Evolutionary conservation across 805 yeast species (phyloP), one percentile per base, ranked within the genome.

Genomic region (Gaillardinia entomophila): DNA sequence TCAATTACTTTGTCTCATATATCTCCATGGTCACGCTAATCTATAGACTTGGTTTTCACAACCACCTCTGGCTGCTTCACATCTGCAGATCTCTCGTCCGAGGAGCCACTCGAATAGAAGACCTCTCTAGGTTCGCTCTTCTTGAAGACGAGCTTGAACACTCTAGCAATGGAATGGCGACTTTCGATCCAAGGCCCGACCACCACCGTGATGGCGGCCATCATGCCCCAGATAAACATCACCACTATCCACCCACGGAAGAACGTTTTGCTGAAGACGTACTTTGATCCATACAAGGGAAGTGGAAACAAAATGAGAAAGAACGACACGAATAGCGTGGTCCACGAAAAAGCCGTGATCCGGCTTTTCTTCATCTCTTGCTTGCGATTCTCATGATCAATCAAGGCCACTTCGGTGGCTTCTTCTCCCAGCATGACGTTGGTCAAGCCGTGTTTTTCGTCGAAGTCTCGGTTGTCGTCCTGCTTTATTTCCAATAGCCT

Each of bases 161-260:
- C 8, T 6, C 22, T 19, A 10, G 10, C 22, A 19, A 19, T 19
- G 22, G 22, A 6, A 6, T 19, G 22, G 8, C 50, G 37, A 26
- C 49, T 43, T 24, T 45, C 53, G 43, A 45, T 40, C 25, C 41
- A 25, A 11, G 47, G 46, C 3, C 48, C 46, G 12, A 46, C 27
- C 12, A 48, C 36, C 25, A 51, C 51, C 3, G 37, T 32, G 14
- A 38, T 37, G 3, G 54, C 48, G 3, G 56, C 50, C 31, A 40
- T 29, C 31, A 49, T 48, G 3, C 49, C 42, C 56, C 56, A 52
- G 28, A 52, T 40, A 28, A 52, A 49, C 34, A 48, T 38, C 23
- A 52, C 57, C 13, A 39, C 49, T 18, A 48, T 40, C 51, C 54
- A 52, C 17, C 55, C 56, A 5, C 48, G 42, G 36, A 52, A 51